These are phyloP conservation scores for Fraxinus americana DNA, from an alignment of 257 asterid genomes.

Conservation along the genomic window DNA sequence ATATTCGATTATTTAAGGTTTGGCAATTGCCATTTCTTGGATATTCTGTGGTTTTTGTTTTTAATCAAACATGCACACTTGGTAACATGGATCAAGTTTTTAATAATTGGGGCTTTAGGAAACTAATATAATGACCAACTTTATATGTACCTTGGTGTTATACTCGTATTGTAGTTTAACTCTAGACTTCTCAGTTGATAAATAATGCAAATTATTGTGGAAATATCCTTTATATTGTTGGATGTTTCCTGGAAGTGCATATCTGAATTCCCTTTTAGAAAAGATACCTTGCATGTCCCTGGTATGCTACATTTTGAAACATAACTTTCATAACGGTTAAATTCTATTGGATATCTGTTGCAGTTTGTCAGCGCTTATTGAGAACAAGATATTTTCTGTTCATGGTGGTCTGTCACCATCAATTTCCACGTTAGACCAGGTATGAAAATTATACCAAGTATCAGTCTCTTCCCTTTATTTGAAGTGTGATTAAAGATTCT, in stretches of 20 bases:
- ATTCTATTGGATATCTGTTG: slow-evolving; percentile 31
- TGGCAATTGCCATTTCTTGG: slow-evolving; percentile 34
- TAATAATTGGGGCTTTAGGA: slow-evolving; percentile 2
- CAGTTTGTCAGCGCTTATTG: slow-evolving; percentile 96
- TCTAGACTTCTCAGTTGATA: background rate
- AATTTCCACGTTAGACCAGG: slow-evolving; percentile 92
- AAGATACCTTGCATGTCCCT: background rate
- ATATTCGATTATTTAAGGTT: slow-evolving; percentile 93
- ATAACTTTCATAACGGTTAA: slow-evolving; percentile 15
- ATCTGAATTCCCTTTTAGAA: background rate
- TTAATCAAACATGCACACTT: slow-evolving; percentile 4
- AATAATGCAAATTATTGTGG: slow-evolving; percentile 1
- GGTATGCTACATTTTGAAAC: slow-evolving; percentile 15
- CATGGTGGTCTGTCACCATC: slow-evolving; percentile 98
- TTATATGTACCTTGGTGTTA: background rate
- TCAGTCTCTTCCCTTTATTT: slow-evolving; percentile 8
- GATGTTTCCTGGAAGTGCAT: background rate
- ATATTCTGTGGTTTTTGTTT: slow-evolving; percentile 20
- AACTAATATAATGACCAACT: slow-evolving; percentile 12
- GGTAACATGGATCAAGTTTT: slow-evolving; percentile 7
- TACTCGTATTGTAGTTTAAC: background rate
- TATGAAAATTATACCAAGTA: slow-evolving; percentile 26
- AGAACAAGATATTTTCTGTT: slow-evolving; percentile 88
- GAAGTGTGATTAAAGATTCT: slow-evolving; percentile 14
- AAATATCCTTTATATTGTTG: slow-evolving; percentile 8